Percentiles rank a stretch among this genome's conserved stretches.
Conservation (phyloP, 805 yeast genomes). For the Starmerella powellii region DNA sequence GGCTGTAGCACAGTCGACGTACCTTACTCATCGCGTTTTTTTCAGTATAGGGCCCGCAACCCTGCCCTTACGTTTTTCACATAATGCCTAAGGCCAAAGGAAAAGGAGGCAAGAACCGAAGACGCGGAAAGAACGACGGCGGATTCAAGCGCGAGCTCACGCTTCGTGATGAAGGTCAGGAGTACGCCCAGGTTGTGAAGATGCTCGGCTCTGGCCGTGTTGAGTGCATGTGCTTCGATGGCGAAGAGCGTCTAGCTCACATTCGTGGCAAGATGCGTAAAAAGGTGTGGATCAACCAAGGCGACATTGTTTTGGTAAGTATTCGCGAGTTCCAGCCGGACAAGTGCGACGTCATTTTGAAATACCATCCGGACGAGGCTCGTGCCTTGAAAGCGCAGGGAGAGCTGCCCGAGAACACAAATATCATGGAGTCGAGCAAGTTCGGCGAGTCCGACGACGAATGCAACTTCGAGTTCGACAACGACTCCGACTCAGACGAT, state of each 20-base stretch:
- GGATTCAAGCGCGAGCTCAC: slow-evolving; percentile 88
- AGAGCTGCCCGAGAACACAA: slow-evolving; percentile 93
- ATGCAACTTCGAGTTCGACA: slow-evolving; percentile 92
- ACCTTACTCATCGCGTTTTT: slow-evolving; percentile 5
- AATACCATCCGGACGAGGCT: slow-evolving; percentile 95
- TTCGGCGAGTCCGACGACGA: slow-evolving; percentile 96
- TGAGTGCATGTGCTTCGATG: slow-evolving; percentile 92
- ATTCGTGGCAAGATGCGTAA: slow-evolving; percentile 98
- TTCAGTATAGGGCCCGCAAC: neutral
- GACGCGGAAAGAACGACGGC: slow-evolving; percentile 96
- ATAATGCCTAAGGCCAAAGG: slow-evolving; percentile 69
- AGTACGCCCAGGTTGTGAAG: slow-evolving; percentile 94
- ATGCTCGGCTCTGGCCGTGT: slow-evolving; percentile 98
- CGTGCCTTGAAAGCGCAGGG: slow-evolving; percentile 91
- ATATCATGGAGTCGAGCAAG: slow-evolving; percentile 94
- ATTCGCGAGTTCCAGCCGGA: slow-evolving; percentile 98
- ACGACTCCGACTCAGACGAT: slow-evolving; percentile 59
- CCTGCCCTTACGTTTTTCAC: slow-evolving; percentile 1
- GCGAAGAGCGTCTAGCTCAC: slow-evolving; percentile 86
- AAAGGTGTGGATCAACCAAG: slow-evolving; percentile 99
- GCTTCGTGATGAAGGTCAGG: slow-evolving; percentile 92
- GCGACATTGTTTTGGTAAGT: slow-evolving; percentile 91
- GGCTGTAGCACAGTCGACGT: too few relatives aligned
- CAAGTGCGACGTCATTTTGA: slow-evolving; percentile 94
- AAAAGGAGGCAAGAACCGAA: slow-evolving; percentile 63